These are phyloP conservation scores for Fusarium anthophilum DNA, from an alignment of 2,329 filamentous ascomycete species.

Conservation along the genomic window DNA sequence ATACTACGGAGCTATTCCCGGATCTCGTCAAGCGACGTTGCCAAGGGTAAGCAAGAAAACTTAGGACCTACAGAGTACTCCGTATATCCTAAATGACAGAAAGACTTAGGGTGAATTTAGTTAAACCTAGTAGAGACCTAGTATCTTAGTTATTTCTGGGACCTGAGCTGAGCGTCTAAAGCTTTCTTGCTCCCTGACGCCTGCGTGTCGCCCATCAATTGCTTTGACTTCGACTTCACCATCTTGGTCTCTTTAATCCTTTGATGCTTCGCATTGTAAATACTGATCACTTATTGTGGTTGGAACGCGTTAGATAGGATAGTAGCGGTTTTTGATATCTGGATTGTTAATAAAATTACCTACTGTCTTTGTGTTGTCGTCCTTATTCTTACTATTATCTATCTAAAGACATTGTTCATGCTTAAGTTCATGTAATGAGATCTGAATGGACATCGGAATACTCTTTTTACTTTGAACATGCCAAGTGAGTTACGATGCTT, in stretches of 20 bases:
- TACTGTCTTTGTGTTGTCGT: background rate
- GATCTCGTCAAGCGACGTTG: constrained; percentile 23
- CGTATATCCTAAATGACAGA: background rate
- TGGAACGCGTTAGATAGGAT: background rate
- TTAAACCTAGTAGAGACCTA: background rate
- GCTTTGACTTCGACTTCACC: constrained; percentile 8
- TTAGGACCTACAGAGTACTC: background rate
- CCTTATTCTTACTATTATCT: background rate
- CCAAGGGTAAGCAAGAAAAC: background rate
- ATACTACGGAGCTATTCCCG: constrained; percentile 13
- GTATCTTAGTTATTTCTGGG: background rate
- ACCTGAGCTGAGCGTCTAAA: background rate
- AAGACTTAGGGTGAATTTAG: background rate
- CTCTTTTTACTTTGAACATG: accelerated
- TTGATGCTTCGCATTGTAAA: background rate
- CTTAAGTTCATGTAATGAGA: background rate
- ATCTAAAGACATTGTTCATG: background rate
- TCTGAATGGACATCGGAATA: background rate
- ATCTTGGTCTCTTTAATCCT: background rate
- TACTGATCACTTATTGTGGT: too few relatives aligned
- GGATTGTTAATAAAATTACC: background rate
- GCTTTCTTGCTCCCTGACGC: background rate
- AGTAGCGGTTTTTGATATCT: background rate
- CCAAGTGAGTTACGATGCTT: background rate
- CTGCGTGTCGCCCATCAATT: constrained; percentile 2